Evolutionary conservation across 768 basidiomycete species (phyloP), one percentile per base, ranked within the genome.

Genomic region (Candolleomyces efflorescens): DNA sequence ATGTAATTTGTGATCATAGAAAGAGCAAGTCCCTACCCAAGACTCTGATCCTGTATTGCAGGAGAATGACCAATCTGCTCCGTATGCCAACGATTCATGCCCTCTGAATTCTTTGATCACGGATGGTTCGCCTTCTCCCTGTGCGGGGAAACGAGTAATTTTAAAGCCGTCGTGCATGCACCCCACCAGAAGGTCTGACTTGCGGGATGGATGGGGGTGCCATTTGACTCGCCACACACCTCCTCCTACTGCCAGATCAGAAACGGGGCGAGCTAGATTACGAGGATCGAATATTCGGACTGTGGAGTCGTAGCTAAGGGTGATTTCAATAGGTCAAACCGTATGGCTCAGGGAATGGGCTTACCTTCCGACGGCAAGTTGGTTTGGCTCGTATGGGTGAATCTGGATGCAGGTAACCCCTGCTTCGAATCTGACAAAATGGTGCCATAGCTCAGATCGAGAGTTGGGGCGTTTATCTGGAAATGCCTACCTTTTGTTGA

Each of bases 121-220:
- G 44, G 78, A 68, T 53, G 77, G 71, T 48, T 62, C 20, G 5
- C 58, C 46, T 24, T 56, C 54, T 43, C 68, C 71, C 32, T 50
- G 44, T 2, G 49, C 56, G 11, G 55, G 49, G 58, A 91, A 83
- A 1, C 71, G 76, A 47, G 94, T 69, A 5, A 96, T 78, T 67
- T 97, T 97, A 80, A 93, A 95, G 10, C 96, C 95, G 61, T 94
- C 94, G 67, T 96, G 95, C 97, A 98, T 99, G 67, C 91, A 94
- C 0, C 95, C 97, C n/a, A 94, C 85, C 18, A 98, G 81, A 1
- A 98, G 78, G 65, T 95, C 90, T 38, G 80, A 65, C 60, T 79
- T 81, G 46, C 94, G 81, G n/a, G 66, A 63, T 2, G 78, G 61
- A 4, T 81, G 82, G 6, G 95, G 94, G 71, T 98, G 94, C 93